Evolutionary conservation across 169 alveolate species (phyloP).

Genomic region (Plasmodium malariae): DNA sequence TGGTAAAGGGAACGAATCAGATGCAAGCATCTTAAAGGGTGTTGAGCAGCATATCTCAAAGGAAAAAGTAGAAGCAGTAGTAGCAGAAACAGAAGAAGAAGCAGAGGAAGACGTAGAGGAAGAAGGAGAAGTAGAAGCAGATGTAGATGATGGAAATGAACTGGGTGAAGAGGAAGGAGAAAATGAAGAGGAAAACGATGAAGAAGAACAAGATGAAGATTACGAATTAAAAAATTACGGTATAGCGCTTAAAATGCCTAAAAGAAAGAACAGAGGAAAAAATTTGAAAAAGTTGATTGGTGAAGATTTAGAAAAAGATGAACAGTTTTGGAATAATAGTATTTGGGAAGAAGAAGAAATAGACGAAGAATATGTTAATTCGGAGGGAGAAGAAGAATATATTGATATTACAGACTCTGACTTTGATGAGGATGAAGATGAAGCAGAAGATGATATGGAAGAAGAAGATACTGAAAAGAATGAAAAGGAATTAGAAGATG

Average conservation of each 20-base stretch:
- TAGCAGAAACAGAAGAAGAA: constrained; percentile 21
- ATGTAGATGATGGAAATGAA: constrained; percentile 10
- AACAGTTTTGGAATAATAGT: constrained; percentile 88
- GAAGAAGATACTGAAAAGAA: constrained; percentile 46
- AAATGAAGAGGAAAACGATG: constrained; percentile 75
- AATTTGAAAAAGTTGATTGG: constrained; percentile 86
- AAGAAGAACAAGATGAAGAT: constrained; percentile 77
- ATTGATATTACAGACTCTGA: constrained; percentile 88
- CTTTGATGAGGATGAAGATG: constrained; percentile 85
- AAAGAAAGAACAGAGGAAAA: constrained; percentile 87
- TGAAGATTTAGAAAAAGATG: constrained; percentile 88
- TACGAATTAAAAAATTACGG: constrained; percentile 81
- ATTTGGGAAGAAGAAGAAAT: constrained; percentile 91
- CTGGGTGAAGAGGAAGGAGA: constrained; percentile 10
- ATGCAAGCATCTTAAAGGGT: constrained; percentile 2
- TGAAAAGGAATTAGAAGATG: constrained; percentile 25
- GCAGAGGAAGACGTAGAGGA: constrained; percentile 9
- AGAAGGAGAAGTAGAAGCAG: constrained; percentile 5
- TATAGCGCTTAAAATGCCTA: constrained; percentile 90
- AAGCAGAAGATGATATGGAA: constrained; percentile 62
- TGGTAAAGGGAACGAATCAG: constrained; percentile 1
- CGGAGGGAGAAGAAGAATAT: constrained; percentile 90
- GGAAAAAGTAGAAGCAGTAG: constrained; percentile 23
- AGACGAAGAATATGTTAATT: constrained; percentile 90
- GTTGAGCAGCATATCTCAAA: too few species aligned